Evolutionary conservation across 1,139 yeast species (phyloP).

Genomic region (Yamadazyma dendronema): DNA sequence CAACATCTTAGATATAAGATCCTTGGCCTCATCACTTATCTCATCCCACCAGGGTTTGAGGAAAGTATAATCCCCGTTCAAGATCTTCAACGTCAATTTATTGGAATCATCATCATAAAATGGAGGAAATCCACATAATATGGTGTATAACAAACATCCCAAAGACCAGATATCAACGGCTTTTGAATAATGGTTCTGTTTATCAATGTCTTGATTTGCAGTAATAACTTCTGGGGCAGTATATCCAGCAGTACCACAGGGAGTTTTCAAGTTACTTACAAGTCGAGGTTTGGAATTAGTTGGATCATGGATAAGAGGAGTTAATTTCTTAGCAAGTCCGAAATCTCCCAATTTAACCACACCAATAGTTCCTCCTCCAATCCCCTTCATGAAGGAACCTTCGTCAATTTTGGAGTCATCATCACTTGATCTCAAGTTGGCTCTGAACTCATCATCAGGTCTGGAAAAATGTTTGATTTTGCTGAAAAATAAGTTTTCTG

Average conservation of each 20-base stretch:
- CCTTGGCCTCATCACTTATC: constrained; percentile 74
- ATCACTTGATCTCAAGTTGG: constrained; percentile 62
- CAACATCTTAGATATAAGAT: constrained; percentile 54
- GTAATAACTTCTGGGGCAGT: constrained; percentile 91
- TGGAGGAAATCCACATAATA: constrained; percentile 94
- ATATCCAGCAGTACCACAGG: constrained; percentile 65
- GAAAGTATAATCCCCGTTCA: constrained; percentile 79
- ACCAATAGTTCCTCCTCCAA: constrained; percentile 93
- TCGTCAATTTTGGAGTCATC: constrained; percentile 80
- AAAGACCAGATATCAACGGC: constrained; percentile 96
- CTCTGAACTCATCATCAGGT: constrained; percentile 37
- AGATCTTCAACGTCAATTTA: constrained; percentile 76
- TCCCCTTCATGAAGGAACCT: constrained; percentile 71
- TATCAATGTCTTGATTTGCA: constrained; percentile 32
- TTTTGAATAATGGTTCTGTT: constrained; percentile 76
- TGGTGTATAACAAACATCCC: constrained; percentile 88
- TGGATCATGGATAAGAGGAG: constrained; percentile 20
- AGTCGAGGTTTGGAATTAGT: constrained; percentile 26
- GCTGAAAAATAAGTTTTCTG: constrained; percentile 81
- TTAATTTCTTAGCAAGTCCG: constrained; percentile 82
- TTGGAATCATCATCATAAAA: constrained; percentile 88
- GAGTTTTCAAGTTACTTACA: constrained; percentile 51
- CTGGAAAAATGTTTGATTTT: constrained; percentile 46
- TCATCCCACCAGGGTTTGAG: constrained; percentile 98
- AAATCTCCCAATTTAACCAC: constrained; percentile 85